Evolutionary conservation across 2,329 filamentous ascomycete genomes (phyloP), one percentile per base, ranked within the genome.

Genomic region (Chaetothyriales sp.): DNA sequence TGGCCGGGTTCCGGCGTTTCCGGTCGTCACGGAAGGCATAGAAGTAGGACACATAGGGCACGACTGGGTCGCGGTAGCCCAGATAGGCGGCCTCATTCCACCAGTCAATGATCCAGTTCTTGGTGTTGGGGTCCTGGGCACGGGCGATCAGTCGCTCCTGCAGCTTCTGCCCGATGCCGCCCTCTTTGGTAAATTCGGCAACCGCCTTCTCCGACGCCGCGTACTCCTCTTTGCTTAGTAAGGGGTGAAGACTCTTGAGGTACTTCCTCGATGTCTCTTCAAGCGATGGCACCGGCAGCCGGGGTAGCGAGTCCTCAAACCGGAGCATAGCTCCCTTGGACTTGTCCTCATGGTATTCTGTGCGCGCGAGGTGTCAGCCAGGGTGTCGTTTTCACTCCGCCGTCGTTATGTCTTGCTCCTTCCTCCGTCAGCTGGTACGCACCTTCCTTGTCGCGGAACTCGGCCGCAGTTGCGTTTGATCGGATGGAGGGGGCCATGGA

Each of bases 41-140:
- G 73, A 98, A 98, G 78, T 98, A 98, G 69, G 87, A 95, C 63
- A 98, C 92, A 66, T 96, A 98, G 55, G 92, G 92, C 18, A 96
- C 86, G 46, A 98, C 86, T 9, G 92, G 92, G 67, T 96, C 92
- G 59, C 90, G 84, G 73, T 96, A 96, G 58, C 72, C 77, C 58
- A 98, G 80, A 70, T 98, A 98, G 52, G 92, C 92, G 3, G 81
- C 80, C 49, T 95, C 80, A 67, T 98, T 96, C 92, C 92, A 98
- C 92, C 92, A 98, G 61, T 98, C 90, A 60, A 84, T 81, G 51
- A 98, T 76, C 92, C 92, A 98, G 71, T 96, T 98, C 72, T 84
- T 87, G 65, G 78, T 72, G 55, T 84, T 82, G 47, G 89, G 83
- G 59, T 94, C 80, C 60, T 87, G 84, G 55, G 85, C 79, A 56